Evolutionary conservation across 352 stramenopile species (phyloP).

Genomic region (Saprolegnia diclina): DNA sequence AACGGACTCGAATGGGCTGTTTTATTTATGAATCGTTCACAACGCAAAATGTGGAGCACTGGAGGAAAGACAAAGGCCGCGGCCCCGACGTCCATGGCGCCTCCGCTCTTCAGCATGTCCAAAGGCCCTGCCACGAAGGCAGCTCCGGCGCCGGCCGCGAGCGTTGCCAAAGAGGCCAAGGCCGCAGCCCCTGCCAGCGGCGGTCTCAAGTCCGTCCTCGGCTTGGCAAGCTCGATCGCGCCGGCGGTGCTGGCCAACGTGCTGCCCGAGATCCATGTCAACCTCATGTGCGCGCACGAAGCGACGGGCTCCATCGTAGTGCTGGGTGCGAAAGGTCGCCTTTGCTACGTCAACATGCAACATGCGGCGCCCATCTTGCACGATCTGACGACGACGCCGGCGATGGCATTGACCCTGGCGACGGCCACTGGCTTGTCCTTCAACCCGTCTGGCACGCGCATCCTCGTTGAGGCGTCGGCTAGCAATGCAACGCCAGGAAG

Average conservation of each 20-base stretch:
- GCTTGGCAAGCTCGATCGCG: not conserved
- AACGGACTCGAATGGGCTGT: not conserved
- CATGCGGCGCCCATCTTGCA: conserved; percentile 4
- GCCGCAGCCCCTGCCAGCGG: not conserved
- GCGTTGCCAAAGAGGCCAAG: not conserved
- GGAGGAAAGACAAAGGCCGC: conserved; percentile 6
- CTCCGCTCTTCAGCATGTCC: conserved; percentile 6
- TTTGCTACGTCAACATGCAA: conserved; percentile 25
- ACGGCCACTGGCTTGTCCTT: conserved; percentile 13
- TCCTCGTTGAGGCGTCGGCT: conserved; percentile 10
- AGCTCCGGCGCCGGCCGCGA: not conserved
- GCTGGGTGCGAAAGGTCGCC: conserved; percentile 20
- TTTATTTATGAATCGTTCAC: conserved; percentile 9
- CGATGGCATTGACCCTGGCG: not conserved
- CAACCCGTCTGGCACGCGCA: conserved; percentile 12
- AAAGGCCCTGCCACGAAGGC: not conserved
- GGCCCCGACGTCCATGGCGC: not conserved
- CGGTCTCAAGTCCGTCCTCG: not conserved
- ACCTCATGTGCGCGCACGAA: conserved; percentile 20
- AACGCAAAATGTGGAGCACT: conserved; percentile 19
- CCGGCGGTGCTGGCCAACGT: conserved; percentile 21
- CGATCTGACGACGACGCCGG: conserved; percentile 12
- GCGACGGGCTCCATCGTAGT: conserved; percentile 18
- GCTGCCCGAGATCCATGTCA: conserved; percentile 21
- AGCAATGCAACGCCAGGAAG: not conserved